Evolutionary conservation across 257 asterid species (phyloP), one percentile per base, ranked within the genome.

Genomic region (Paraleonurus japonicus): DNA sequence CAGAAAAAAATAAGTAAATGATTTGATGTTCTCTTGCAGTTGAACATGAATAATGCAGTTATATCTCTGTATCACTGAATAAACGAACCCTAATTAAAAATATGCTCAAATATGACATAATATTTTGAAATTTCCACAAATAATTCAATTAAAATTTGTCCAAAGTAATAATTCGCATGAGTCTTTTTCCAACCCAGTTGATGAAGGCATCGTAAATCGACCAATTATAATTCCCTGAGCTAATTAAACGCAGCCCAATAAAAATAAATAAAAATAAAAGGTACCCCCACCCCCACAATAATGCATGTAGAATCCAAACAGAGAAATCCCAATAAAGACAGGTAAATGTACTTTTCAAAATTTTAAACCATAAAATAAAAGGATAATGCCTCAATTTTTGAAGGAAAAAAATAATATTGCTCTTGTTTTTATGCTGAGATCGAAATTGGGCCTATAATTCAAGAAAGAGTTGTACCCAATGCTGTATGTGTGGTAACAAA

Each of bases 361-460:
- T 73, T 76, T 26, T 53, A 20, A 69, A 69, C 84, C 86, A 82
- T 70, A 68, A 33, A 78, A 59, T 65, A 48, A 16, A 0, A 53
- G 19, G 77, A 73, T 78, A 76, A 41, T 58, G 45, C 10, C 50
- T 45, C 53, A 23, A 37, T 28, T 59, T 32, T 41, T 7, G n/a
- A 2, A 16, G 48, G 60, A 1, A 59, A 71, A 28, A 15, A 59
- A 3, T 9, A 3, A 32, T 11, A 26, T 17, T 32, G 22, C 15
- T 10, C 3, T 48, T 75, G 58, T 62, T 28, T 28, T 75, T 13
- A 53, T 74, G 6, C 69, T 57, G 48, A 58, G 54, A 43, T 23
- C 27, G 63, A 67, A 58, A 60, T 61, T 69, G 70, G 61, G 60
- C 54, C 75, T 69, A 22, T 70, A 55, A 41, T 69, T 15, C 43